A percentile compares a stretch with the other conserved stretches of the same genome.
Conservation (phyloP, 2,329 filamentous ascomycete species). For the Xylariomycetidae sp. region DNA sequence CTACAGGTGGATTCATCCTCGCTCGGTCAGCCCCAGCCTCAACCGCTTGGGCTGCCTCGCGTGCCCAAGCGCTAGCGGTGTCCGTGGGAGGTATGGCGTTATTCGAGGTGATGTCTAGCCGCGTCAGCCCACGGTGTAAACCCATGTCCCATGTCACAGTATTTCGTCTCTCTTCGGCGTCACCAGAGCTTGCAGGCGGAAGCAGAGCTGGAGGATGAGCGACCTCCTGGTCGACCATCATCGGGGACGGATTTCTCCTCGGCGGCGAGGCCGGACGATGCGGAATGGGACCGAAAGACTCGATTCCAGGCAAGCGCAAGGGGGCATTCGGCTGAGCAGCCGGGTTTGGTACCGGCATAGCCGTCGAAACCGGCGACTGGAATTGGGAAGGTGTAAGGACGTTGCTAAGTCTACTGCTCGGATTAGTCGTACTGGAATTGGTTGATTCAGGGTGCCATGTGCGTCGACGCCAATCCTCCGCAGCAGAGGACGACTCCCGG, state of each 20-base stretch:
- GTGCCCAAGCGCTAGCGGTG: constrained; percentile 51
- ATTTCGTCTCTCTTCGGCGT: constrained; percentile 45
- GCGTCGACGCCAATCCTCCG: constrained; percentile 74
- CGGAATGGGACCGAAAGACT: constrained; percentile 79
- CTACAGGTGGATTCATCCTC: constrained; percentile 40
- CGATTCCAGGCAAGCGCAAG: constrained; percentile 79
- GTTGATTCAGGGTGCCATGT: constrained; percentile 87
- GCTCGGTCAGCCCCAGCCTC: constrained; percentile 50
- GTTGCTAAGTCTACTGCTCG: constrained; percentile 69
- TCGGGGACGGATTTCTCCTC: constrained; percentile 65
- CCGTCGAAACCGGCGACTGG: constrained; percentile 47
- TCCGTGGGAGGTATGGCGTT: constrained; percentile 48
- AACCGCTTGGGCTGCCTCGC: constrained; percentile 50
- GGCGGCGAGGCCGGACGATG: constrained; percentile 58
- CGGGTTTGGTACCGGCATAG: constrained; percentile 41
- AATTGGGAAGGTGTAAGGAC: constrained; percentile 65
- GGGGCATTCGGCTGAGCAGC: constrained; percentile 49
- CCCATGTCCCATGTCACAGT: constrained; percentile 60
- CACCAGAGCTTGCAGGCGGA: constrained; percentile 25
- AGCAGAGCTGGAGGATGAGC: constrained; percentile 31
- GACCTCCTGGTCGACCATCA: constrained; percentile 63
- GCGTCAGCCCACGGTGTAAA: constrained; percentile 61
- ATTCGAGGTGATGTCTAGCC: constrained; percentile 56
- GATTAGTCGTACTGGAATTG: constrained; percentile 53
- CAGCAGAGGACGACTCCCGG: constrained; percentile 59